Conservation (phyloP, 2,329 filamentous ascomycete species). For the Alternaria longipes region DNA sequence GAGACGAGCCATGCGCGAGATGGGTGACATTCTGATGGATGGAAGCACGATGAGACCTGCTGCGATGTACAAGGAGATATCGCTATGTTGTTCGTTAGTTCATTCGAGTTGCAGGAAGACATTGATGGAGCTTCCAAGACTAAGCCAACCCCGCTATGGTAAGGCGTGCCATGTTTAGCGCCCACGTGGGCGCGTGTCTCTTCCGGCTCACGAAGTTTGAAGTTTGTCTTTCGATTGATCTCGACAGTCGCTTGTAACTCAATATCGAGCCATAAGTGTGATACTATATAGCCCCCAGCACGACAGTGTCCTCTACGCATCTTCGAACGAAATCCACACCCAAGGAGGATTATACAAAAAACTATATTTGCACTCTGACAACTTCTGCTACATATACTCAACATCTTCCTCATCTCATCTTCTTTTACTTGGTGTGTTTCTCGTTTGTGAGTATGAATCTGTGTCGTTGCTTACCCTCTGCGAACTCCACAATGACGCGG, state of each 20-base stretch:
- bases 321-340: neutral
- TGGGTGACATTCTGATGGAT: constrained; percentile 7
- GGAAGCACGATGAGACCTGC: neutral
- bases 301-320: neutral
- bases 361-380: neutral
- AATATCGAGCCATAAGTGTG: neutral
- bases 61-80: neutral
- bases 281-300: neutral
- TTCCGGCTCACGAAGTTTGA: neutral
- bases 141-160: neutral
- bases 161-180: neutral
- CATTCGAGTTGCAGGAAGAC: neutral
- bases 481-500: neutral
- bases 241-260: neutral
- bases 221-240: neutral
- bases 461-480: neutral
- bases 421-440: neutral
- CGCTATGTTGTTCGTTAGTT: neutral
- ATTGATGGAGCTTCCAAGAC: neutral
- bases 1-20: constrained; percentile 17
- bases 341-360: neutral
- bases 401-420: neutral
- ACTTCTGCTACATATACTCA: neutral
- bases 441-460: neutral
- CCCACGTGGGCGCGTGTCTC: neutral